Conservation (phyloP, 2,329 filamentous ascomycete species). For the Venturia effusa region DNA sequence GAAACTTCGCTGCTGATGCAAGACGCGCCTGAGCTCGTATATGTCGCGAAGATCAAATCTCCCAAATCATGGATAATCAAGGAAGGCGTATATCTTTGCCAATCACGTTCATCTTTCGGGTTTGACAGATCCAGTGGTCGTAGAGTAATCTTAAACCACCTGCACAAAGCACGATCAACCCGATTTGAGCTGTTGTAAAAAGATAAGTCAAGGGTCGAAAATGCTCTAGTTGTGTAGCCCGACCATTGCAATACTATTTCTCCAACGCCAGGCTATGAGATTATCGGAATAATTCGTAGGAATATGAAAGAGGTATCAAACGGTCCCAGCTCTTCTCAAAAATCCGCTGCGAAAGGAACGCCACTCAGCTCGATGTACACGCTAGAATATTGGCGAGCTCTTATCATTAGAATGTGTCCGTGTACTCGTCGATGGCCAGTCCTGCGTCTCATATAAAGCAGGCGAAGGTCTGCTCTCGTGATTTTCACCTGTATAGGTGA, state of each 20-base stretch:
- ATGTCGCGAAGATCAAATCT: constrained; percentile 5
- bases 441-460: background rate
- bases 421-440: background rate
- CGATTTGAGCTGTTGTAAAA: background rate
- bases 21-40: background rate
- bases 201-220: background rate
- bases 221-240: background rate
- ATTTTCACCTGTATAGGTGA: background rate
- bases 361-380: background rate
- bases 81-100: constrained; percentile 3
- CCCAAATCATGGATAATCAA: background rate
- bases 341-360: background rate
- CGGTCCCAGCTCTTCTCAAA: background rate
- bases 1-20: too few relatives aligned
- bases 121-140: background rate
- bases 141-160: background rate
- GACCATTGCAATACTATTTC: background rate
- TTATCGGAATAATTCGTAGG: background rate
- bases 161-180: background rate
- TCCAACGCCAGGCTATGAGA: background rate
- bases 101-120: background rate
- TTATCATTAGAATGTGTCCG: background rate
- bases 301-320: background rate
- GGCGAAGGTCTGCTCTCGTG: background rate
- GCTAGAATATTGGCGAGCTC: background rate